Conservation (phyloP, 805 yeast species). For the Saccharomyces kudriavzevii region DNA sequence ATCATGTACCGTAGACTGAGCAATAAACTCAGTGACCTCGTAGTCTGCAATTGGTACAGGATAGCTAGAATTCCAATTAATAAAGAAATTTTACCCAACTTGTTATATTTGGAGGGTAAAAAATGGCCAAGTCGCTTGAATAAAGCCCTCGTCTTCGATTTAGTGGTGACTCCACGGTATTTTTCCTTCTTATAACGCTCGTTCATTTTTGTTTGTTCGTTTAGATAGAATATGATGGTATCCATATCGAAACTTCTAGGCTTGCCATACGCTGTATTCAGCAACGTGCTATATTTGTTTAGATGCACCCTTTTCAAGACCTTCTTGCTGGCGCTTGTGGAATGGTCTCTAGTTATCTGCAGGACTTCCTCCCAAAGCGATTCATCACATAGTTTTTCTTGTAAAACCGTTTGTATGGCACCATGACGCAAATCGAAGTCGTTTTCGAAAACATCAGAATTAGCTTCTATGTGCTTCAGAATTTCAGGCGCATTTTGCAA, state of each 20-base stretch:
- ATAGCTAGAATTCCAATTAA: constrained; percentile 10
- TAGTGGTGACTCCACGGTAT: neutral
- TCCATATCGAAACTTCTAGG: neutral
- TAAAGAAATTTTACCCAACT: constrained; percentile 6
- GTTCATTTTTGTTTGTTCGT: neutral
- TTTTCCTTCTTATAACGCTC: neutral
- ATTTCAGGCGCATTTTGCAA: constrained; percentile 39
- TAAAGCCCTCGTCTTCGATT: neutral
- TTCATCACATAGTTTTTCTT: constrained; percentile 10
- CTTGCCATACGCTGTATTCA: constrained; percentile 19
- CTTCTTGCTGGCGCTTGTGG: neutral
- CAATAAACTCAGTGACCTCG: neutral
- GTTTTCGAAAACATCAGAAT: constrained; percentile 23
- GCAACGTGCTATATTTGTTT: constrained; percentile 25
- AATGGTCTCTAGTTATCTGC: neutral
- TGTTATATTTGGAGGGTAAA: neutral
- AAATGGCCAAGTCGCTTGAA: neutral
- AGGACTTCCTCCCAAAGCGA: constrained; percentile 16
- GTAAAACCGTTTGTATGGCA: constrained; percentile 35
- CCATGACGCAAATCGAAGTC: constrained; percentile 32
- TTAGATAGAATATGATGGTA: neutral
- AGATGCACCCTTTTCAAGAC: constrained; percentile 8
- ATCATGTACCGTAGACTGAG: neutral
- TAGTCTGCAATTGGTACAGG: neutral
- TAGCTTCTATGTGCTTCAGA: constrained; percentile 21